Base-by-base conservation (phyloP, 441 rosid genomes). In the Eutrema salsugineum region DNA sequence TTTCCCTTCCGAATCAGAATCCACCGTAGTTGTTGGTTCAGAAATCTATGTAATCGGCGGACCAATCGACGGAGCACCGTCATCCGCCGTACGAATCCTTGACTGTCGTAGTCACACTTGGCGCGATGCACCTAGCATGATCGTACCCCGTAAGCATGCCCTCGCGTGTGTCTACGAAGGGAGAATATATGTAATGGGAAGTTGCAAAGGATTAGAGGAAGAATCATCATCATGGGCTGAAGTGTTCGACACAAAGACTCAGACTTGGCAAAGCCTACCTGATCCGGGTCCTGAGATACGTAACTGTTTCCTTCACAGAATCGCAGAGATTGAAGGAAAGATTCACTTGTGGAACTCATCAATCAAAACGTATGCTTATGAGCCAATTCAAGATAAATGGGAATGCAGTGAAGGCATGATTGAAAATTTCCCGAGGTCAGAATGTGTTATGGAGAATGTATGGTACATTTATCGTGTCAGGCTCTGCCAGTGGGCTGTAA, bases 71-170 rank as follows among this genome's bases (percentile, higher is more conserved):
- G 83, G 81, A 3, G 82, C 8, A 47, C 58, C 36, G 24, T 22
- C 92, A 9, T 28, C 88, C 2, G 77, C 70, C 20, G 90, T 88
- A 6, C 84, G 91, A 79, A 40, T 80, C n/a, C 81, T 89, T 3
- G 91, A 90, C 55, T 88, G 94, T 81, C 84, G 93, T n/a, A 66
- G 72, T 70, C 79, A 86, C 79, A 68, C 71, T 10, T 90, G 94
- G 94, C 80, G 79, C 32, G 39, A 67, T 11, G 80, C 76, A 3
- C 88, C 91, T 3, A 66, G 57, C 62, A 89, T 89, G 95, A 83
- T 70, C 0, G 68, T 86, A 32, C 71, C 83, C 2, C 84, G 91
- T 2, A 87, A 77, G 46, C 70, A 86, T 64, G 77, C 91, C 1
- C 83, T 81, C 0, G 77, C 90, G 0, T 90, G 87, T 3, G 85